phyloP scores from a whole-genome alignment of 2,329 filamentous ascomycete genomes.

The Nothophaeocryptopus gaeumannii region DNA sequence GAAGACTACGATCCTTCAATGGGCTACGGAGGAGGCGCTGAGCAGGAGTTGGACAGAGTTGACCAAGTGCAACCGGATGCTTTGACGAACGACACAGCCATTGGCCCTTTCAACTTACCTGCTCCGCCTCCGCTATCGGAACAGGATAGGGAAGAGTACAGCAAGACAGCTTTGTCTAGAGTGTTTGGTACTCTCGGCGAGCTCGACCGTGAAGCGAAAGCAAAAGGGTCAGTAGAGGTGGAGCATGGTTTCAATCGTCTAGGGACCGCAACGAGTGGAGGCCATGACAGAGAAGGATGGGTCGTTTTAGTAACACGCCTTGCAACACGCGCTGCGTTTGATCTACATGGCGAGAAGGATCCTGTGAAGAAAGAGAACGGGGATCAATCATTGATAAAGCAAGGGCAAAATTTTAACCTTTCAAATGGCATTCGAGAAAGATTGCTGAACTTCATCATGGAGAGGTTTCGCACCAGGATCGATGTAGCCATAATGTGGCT shows the following conservation, averaged over 20 bases:
- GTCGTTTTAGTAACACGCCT: slow-evolving; percentile 81
- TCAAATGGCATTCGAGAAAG: slow-evolving; percentile 72
- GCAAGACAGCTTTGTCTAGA: slow-evolving; percentile 69
- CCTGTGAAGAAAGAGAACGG: slow-evolving; percentile 35
- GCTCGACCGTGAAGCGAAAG: slow-evolving; percentile 70
- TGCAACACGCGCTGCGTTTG: slow-evolving; percentile 73
- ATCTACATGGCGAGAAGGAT: slow-evolving; percentile 56
- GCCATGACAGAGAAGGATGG: slow-evolving; percentile 85
- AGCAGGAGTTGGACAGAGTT: slow-evolving; percentile 74
- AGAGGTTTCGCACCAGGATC: slow-evolving; percentile 86
- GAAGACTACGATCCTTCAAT: slow-evolving; percentile 93
- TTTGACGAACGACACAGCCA: slow-evolving; percentile 47
- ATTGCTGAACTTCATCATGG: slow-evolving; percentile 80
- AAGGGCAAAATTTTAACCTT: slow-evolving; percentile 46
- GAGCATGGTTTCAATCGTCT: slow-evolving; percentile 75
- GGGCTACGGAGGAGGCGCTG: slow-evolving; percentile 69
- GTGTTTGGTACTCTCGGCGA: slow-evolving; percentile 75
- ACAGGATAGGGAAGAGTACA: slow-evolving; percentile 69
- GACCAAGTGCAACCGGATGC: slow-evolving; percentile 60
- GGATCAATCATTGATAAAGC: slow-evolving; percentile 17
- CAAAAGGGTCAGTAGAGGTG: slow-evolving; percentile 29
- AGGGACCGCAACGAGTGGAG: slow-evolving; percentile 62
- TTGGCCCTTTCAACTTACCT: slow-evolving; percentile 76
- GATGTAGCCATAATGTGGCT: slow-evolving; percentile 91
- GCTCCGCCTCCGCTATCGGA: slow-evolving; percentile 70